Evolutionary conservation across 345 rosid genomes (phyloP).

Genomic region (Salix caprea): DNA sequence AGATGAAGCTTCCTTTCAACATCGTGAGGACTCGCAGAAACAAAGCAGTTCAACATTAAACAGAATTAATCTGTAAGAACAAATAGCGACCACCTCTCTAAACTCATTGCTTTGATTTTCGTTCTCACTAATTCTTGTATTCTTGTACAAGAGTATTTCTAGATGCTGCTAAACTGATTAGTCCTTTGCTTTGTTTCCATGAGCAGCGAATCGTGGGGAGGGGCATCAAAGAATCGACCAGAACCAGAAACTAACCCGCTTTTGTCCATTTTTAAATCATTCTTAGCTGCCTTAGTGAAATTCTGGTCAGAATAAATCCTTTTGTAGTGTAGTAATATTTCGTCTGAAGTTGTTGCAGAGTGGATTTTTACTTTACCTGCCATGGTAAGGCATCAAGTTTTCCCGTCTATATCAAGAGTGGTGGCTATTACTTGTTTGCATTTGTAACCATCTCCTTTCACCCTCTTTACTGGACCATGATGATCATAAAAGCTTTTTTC

Average conservation of each 20-base stretch:
- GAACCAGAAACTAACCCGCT: slow-evolving; percentile 47
- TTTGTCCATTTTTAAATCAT: slow-evolving; percentile 44
- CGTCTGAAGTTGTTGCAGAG: background rate
- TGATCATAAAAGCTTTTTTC: background rate
- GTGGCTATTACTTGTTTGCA: background rate
- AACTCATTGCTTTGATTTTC: background rate
- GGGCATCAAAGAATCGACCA: slow-evolving; percentile 26
- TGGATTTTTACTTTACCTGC: background rate
- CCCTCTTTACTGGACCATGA: background rate
- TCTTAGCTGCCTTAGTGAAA: slow-evolving; percentile 55
- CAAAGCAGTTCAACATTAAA: slow-evolving; percentile 48
- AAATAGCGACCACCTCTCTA: background rate
- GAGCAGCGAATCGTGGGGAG: slow-evolving; percentile 80
- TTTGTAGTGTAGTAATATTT: background rate
- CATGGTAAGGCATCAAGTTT: background rate
- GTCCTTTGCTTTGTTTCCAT: slow-evolving; percentile 4
- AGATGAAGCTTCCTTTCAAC: slow-evolving; percentile 28
- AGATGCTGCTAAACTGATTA: background rate
- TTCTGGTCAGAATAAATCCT: slow-evolving; percentile 64
- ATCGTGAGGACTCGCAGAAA: slow-evolving; percentile 24
- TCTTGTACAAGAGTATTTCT: background rate
- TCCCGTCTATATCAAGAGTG: background rate
- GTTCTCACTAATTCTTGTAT: background rate
- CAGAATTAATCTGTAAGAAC: slow-evolving; percentile 73
- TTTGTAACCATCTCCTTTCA: background rate